Conservation (phyloP, 2,329 filamentous ascomycete species). For the Sporothrix inflata region DNA sequence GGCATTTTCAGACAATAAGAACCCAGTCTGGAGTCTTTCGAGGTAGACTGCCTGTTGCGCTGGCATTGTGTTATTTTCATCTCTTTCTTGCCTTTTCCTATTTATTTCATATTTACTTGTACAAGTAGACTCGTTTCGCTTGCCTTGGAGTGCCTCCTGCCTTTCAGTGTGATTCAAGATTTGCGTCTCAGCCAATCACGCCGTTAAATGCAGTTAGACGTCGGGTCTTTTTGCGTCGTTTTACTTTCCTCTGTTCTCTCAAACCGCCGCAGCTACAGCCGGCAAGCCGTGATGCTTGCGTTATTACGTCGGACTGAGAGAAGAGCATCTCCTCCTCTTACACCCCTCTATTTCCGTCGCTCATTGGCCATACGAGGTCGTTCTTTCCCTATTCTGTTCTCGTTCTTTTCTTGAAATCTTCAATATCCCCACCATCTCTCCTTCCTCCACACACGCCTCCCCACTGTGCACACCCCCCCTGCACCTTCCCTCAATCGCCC, state of each 20-base stretch:
- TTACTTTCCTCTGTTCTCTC: not conserved
- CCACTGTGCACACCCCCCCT: not conserved
- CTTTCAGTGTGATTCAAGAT: not conserved
- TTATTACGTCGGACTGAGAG: not conserved
- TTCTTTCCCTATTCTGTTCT: not conserved
- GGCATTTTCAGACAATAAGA: not conserved
- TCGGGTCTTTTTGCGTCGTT: not conserved
- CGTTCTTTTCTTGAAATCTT: constrained; percentile 14
- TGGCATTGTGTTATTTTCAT: not conserved
- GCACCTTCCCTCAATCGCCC: not conserved
- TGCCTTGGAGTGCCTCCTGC: too few species aligned
- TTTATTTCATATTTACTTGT: not conserved
- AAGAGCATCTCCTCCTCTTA: not conserved
- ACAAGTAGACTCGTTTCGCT: too few species aligned
- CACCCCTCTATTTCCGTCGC: not conserved
- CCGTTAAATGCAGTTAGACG: too few species aligned
- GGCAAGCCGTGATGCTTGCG: not conserved
- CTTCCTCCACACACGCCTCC: constrained; percentile 11
- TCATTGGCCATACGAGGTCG: constrained; percentile 10
- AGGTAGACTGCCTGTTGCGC: not conserved
- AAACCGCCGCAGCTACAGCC: not conserved
- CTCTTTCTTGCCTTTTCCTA: not conserved
- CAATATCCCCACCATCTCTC: constrained; percentile 9
- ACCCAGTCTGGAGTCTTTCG: not conserved
- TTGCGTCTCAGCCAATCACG: not conserved